Base-by-base conservation (phyloP, 2,329 filamentous ascomycete species). In the Colletotrichum somersetense region DNA sequence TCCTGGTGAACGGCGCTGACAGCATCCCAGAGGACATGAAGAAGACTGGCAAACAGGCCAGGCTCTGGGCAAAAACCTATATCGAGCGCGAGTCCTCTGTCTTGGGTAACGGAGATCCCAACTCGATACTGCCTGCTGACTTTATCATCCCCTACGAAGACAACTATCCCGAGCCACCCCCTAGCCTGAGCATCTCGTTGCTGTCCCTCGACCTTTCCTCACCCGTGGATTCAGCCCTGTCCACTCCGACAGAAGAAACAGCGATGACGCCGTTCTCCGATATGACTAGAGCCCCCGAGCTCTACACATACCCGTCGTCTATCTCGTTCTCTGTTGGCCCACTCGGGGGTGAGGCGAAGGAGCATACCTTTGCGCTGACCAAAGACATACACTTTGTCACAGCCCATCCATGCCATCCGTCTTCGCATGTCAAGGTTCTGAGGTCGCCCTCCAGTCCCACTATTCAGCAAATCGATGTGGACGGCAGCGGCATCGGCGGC, bases 361-460 rank as follows among this genome's bases (percentile, higher is more conserved):
- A 85, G 67, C 75, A 85, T 64, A 83, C 82, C 1, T 84, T 86
- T 63, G 76, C 84, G 1, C 79, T 92, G 12, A 80, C 81, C 7
- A 87, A 89, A 74, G 90, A 92, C 70, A 85, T 91, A 30, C 87
- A 87, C 75, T 92, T 92, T 77, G 88, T 91, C 23, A 91, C 91
- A 0, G 89, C 89, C 0, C 89, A 91, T 75, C 91, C 91, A 0
- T 92, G 91, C 75, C 85, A 88, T 6, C 86, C 88, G 1, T 89
- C 89, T 1, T 84, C 85, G 62, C 84, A 87, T 67, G 87, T 89
- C 2, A 87, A 85, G 73, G 86, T 91, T 66, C 77, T 91, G 62
- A 89, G 88, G 77, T 89, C 89, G 18, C 87, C 89, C 0, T 86
- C 86, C 1, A 91, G 88, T 76, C 88, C 89, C 26, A 89, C 87